These are phyloP conservation scores for Bacidia gigantensis DNA, from an alignment of 495 filamentous ascomycete species.

Conservation along the genomic window DNA sequence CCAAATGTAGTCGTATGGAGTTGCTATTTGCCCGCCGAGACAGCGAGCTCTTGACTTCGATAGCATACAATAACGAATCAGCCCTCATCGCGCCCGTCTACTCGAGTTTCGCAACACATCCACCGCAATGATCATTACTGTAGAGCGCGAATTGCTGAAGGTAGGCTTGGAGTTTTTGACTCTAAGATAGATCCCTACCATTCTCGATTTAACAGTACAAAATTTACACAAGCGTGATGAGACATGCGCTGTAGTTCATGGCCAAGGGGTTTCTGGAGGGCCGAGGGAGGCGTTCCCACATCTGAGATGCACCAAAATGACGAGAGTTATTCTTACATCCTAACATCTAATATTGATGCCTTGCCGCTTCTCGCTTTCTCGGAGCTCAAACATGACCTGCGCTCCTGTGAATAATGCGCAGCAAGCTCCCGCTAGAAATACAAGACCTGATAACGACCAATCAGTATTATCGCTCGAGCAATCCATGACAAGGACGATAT, in stretches of 20 bases:
- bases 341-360: slow-evolving; percentile 83
- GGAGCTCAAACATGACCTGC: slow-evolving; percentile 93
- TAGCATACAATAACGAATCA: background rate
- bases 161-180: no score
- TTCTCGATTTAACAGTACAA: no score
- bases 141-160: no score
- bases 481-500: background rate
- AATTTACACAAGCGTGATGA: no score
- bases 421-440: slow-evolving; percentile 59
- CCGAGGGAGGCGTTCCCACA: no score
- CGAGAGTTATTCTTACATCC: slow-evolving; percentile 6
- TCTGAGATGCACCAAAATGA: no score
- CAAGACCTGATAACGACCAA: slow-evolving; percentile 35
- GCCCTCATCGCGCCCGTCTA: slow-evolving; percentile 1
- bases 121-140: no score
- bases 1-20: slow-evolving; percentile 33
- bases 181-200: no score
- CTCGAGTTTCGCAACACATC: slow-evolving; percentile 13
- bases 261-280: no score
- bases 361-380: slow-evolving; percentile 65
- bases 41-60: slow-evolving; percentile 1
- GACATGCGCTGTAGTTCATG: no score
- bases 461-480: no score
- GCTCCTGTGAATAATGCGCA: slow-evolving; percentile 65
- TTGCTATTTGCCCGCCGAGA: background rate